Evolutionary conservation across 2,329 filamentous ascomycete species (phyloP).

Genomic region (Plenodomus tracheiphilus): DNA sequence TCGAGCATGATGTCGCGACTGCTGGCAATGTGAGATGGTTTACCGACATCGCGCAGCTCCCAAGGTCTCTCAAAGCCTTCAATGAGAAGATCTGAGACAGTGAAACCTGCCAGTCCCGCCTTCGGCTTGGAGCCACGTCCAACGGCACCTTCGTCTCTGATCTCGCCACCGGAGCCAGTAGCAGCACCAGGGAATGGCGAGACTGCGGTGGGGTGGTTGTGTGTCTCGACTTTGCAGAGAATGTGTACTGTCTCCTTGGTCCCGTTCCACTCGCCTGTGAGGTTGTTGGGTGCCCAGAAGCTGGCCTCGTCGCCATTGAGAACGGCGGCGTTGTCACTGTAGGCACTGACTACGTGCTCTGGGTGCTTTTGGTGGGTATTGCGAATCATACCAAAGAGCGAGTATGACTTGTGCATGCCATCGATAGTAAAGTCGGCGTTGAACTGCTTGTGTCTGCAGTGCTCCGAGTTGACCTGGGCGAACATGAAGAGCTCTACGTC

Average conservation of each 20-base stretch:
- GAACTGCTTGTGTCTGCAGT: constrained; percentile 88
- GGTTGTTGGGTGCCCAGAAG: constrained; percentile 86
- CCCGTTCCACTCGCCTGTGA: constrained; percentile 84
- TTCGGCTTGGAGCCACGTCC: constrained; percentile 92
- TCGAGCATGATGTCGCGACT: constrained; percentile 97
- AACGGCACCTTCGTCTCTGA: constrained; percentile 92
- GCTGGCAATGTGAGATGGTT: constrained; percentile 88
- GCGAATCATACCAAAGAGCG: constrained; percentile 92
- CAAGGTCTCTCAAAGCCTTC: constrained; percentile 81
- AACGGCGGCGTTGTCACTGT: constrained; percentile 98
- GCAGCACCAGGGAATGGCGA: constrained; percentile 92
- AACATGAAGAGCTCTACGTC: constrained; percentile 99
- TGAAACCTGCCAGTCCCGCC: constrained; percentile 89
- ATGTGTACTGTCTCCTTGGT: constrained; percentile 86
- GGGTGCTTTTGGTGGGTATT: constrained; percentile 85
- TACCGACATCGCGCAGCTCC: constrained; percentile 83
- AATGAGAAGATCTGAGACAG: constrained; percentile 90
- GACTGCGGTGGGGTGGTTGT: constrained; percentile 96
- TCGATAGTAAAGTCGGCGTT: constrained; percentile 97
- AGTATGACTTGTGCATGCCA: constrained; percentile 75
- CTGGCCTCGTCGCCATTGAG: constrained; percentile 71
- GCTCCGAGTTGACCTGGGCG: constrained; percentile 97
- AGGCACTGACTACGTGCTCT: constrained; percentile 86
- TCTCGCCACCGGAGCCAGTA: constrained; percentile 93
- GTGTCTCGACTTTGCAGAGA: constrained; percentile 93